Conservation (phyloP, 129 eudicot species). For the Chrysanthemum seticuspe region DNA sequence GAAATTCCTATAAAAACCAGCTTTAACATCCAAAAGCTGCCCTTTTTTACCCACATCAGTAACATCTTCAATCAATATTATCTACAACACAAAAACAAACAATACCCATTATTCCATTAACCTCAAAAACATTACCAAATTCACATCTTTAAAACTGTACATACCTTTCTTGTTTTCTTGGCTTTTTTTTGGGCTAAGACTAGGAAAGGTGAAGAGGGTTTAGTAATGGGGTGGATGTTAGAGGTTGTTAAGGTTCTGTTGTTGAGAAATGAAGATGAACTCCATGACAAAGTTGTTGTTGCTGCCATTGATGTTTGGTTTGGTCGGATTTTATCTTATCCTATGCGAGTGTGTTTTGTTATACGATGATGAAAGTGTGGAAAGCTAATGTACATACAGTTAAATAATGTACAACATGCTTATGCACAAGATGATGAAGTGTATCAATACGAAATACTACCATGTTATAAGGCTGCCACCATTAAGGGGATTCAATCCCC, state of each 20-base stretch:
- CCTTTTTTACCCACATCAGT: conserved; percentile 82
- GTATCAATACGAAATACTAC: no score
- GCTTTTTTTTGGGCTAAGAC: conserved; percentile 78
- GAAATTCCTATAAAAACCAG: conserved; percentile 81
- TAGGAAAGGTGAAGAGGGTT: conserved; percentile 26
- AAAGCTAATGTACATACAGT: no score
- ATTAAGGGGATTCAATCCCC: no score
- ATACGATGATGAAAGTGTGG: no score
- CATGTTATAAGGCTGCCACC: no score
- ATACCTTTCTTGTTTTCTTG: conserved; percentile 72
- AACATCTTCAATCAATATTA: conserved; percentile 87
- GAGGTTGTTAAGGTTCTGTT: conserved; percentile 28
- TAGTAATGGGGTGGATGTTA: conserved; percentile 24
- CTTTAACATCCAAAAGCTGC: conserved; percentile 72
- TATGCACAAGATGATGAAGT: no score
- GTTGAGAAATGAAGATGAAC: conserved; percentile 61
- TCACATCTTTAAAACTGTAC: background rate
- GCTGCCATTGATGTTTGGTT: conserved; percentile 40
- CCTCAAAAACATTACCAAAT: conserved; percentile 3
- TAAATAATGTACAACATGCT: no score
- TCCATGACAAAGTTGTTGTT: conserved; percentile 60
- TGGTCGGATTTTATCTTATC: conserved; percentile 32
- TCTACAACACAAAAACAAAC: conserved; percentile 37
- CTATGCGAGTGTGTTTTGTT: background rate
- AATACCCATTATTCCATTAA: no score